phyloP scores from a whole-genome alignment of 139 green algal genomes.

The Tetradesmus obliquus region DNA sequence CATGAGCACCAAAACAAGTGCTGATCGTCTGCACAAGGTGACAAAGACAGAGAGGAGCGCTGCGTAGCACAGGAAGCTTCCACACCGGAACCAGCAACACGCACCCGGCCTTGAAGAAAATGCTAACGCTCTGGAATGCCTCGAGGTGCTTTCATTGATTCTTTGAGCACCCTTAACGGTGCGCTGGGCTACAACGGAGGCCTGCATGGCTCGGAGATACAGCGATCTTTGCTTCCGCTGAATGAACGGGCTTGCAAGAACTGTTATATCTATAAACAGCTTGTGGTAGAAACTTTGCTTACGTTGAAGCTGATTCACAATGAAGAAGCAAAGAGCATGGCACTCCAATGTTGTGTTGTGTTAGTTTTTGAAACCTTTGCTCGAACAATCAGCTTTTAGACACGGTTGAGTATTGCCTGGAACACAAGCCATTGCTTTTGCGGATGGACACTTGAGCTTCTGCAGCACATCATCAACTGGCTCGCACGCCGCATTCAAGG shows the following conservation, averaged over 20 bases:
- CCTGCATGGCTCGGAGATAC: background rate
- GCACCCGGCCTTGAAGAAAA: background rate
- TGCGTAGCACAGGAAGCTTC: background rate
- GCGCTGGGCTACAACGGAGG: background rate
- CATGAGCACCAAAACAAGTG: background rate
- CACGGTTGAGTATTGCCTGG: background rate
- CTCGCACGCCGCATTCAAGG: background rate
- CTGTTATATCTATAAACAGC: too few relatives aligned
- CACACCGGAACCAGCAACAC: background rate
- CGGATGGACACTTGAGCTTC: background rate
- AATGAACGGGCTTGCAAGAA: background rate
- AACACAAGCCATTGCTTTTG: too few relatives aligned
- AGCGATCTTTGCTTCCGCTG: background rate
- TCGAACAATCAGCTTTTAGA: background rate
- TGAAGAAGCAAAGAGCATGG: background rate
- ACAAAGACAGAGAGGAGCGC: background rate
- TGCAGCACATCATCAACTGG: background rate
- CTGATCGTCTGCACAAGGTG: background rate
- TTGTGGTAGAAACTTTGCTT: too few relatives aligned
- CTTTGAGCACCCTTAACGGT: background rate
- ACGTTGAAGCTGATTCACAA: too few relatives aligned
- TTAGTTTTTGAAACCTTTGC: background rate
- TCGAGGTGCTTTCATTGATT: background rate
- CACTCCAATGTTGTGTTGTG: background rate
- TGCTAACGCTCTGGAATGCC: background rate